Evolutionary conservation across 2,329 filamentous ascomycete genomes (phyloP).

Genomic region (Laburnicola sp.): DNA sequence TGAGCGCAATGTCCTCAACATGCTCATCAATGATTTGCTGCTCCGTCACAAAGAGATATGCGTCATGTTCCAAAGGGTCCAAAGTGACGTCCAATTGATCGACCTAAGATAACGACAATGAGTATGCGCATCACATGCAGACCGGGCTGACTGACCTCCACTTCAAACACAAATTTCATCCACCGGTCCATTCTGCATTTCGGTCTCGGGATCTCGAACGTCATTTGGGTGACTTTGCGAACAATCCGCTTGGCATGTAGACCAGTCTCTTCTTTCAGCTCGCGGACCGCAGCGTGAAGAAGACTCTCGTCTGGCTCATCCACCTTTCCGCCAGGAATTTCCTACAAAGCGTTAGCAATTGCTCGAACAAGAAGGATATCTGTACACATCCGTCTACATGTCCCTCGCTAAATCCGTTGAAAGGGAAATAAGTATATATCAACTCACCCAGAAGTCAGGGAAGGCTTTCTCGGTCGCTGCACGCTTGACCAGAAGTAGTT

Average conservation of each 20-base stretch:
- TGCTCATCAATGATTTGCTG: slow-evolving; percentile 42
- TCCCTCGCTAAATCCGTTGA: background rate
- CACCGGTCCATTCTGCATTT: slow-evolving; percentile 27
- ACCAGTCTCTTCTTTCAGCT: slow-evolving; percentile 58
- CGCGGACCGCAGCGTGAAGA: slow-evolving; percentile 54
- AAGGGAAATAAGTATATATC: background rate
- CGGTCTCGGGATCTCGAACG: slow-evolving; percentile 23
- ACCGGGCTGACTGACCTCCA: slow-evolving; percentile 13
- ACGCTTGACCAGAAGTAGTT: slow-evolving; percentile 42
- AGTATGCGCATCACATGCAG: slow-evolving; percentile 25
- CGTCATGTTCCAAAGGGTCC: slow-evolving; percentile 49
- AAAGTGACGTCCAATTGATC: slow-evolving; percentile 30
- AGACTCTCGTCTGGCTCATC: slow-evolving; percentile 54
- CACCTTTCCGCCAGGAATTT: slow-evolving; percentile 56
- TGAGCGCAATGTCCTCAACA: slow-evolving; percentile 30
- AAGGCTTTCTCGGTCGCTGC: slow-evolving; percentile 41
- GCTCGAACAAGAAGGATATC: slow-evolving; percentile 7
- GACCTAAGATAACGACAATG: slow-evolving; percentile 17
- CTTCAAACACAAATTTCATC: slow-evolving; percentile 42
- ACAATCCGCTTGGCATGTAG: slow-evolving; percentile 50
- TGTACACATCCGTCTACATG: background rate
- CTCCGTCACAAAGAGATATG: slow-evolving; percentile 46
- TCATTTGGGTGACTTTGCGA: slow-evolving; percentile 47
- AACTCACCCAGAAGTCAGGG: slow-evolving; percentile 38
- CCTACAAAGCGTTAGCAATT: slow-evolving; percentile 39